Percentiles rank a stretch among this genome's conserved stretches.
Evolutionary conservation across 768 basidiomycete genomes (phyloP).

Genomic region (Rhodotorula sphaerocarpa): DNA sequence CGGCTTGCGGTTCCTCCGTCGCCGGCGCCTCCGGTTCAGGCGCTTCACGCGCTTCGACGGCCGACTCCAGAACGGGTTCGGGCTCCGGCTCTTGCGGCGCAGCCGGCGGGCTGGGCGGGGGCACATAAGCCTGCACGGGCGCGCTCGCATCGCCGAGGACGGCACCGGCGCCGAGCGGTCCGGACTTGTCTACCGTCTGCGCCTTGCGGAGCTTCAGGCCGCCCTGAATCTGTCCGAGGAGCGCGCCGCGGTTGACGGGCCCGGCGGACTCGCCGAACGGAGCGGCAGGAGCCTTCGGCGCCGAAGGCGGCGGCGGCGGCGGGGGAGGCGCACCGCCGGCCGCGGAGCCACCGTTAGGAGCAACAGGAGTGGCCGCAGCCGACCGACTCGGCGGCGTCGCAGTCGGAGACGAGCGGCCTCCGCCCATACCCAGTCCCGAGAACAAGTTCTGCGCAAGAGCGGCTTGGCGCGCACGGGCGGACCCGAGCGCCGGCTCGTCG

Average conservation of each 20-base stretch:
- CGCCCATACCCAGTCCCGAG: conserved; percentile 54
- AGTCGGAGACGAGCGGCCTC: conserved; percentile 37
- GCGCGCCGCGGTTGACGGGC: conserved; percentile 50
- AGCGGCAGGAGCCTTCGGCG: conserved; percentile 40
- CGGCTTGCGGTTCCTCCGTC: conserved; percentile 47
- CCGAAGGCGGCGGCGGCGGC: conserved; percentile 36
- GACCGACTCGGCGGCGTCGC: conserved; percentile 40
- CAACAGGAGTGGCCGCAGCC: conserved; percentile 30
- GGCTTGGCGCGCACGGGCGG: conserved; percentile 15
- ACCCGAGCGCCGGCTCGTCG: conserved; percentile 24
- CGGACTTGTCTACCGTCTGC: conserved; percentile 75
- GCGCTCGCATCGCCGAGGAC: conserved; percentile 69
- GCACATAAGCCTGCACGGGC: conserved; percentile 59
- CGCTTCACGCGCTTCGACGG: conserved; percentile 55
- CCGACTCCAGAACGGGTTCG: conserved; percentile 48
- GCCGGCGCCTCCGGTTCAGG: conserved; percentile 48
- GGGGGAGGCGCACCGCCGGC: conserved; percentile 32
- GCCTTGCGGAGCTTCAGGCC: conserved; percentile 59
- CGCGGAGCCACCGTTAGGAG: conserved; percentile 2
- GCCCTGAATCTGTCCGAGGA: conserved; percentile 76
- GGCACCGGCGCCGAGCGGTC: conserved; percentile 58
- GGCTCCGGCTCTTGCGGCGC: conserved; percentile 9
- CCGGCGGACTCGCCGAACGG: conserved; percentile 48
- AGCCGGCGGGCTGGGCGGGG: conserved; percentile 40
- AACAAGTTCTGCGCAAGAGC: conserved; percentile 57